A percentile compares a stretch with the other conserved stretches of the same genome.
phyloP scores from a whole-genome alignment of 345 rosid genomes.

The Durio zibethinus region DNA sequence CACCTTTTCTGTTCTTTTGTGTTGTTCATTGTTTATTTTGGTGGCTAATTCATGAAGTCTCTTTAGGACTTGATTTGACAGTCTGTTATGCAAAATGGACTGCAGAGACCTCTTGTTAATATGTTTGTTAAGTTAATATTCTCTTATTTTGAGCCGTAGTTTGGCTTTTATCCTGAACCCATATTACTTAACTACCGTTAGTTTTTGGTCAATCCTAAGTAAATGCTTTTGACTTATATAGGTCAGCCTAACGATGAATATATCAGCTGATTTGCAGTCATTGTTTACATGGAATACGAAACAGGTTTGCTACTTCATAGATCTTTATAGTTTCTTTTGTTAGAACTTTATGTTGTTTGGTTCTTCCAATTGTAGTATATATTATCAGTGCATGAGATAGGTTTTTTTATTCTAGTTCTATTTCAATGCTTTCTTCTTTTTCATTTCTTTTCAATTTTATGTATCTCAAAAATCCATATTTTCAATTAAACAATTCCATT shows the following conservation, averaged over 20 bases:
- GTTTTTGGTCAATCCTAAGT: conserved; percentile 12
- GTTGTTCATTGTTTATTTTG: neutral
- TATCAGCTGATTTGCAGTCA: conserved; percentile 81
- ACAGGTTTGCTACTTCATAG: conserved; percentile 50
- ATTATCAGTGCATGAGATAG: neutral
- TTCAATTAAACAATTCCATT: neutral
- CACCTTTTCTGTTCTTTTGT: neutral
- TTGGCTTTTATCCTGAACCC: neutral
- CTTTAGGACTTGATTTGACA: neutral
- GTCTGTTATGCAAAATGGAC: neutral
- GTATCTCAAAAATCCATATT: neutral
- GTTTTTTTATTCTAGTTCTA: neutral
- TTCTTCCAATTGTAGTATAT: neutral
- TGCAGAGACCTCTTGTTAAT: neutral
- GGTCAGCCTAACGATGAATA: conserved; percentile 90
- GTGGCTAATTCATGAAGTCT: neutral
- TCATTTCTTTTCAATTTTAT: neutral
- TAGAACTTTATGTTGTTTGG: neutral
- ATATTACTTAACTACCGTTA: neutral
- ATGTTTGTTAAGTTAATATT: neutral
- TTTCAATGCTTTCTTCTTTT: neutral
- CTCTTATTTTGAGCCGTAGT: neutral
- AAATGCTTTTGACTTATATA: conserved; percentile 28
- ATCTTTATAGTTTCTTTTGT: neutral
- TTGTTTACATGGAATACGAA: conserved; percentile 98